Evolutionary conservation across 2,329 filamentous ascomycete genomes (phyloP).

Genomic region (Malbranchea zuffiana): DNA sequence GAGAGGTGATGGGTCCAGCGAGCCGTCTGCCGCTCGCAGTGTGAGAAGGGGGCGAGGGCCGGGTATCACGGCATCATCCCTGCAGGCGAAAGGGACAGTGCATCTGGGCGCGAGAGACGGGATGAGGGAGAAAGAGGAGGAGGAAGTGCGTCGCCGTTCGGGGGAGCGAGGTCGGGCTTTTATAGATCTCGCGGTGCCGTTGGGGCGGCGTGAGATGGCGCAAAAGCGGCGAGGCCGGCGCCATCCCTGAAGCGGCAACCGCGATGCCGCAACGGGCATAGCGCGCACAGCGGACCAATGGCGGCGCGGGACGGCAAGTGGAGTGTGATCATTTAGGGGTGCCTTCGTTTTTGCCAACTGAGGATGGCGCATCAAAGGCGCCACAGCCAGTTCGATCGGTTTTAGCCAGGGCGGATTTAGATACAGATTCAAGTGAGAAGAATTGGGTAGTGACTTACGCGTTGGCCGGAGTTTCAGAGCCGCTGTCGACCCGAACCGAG

Average conservation of each 20-base stretch:
- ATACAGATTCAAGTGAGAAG: no score
- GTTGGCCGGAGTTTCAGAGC: no score
- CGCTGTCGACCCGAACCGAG: no score
- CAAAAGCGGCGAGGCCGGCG: conserved; percentile 16
- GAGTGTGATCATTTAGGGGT: no score
- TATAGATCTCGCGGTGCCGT: conserved; percentile 18
- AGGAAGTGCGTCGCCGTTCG: conserved; percentile 19
- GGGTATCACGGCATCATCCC: conserved; percentile 6
- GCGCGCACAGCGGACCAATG: conserved; percentile 6
- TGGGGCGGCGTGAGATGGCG: conserved; percentile 12
- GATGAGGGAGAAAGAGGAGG: conserved; percentile 15
- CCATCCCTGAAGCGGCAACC: conserved; percentile 16
- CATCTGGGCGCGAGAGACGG: conserved; percentile 7
- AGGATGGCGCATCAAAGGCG: no score
- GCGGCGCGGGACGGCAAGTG: neutral
- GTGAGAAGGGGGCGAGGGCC: neutral
- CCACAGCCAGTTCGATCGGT: no score
- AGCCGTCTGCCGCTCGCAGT: neutral
- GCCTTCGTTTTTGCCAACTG: no score
- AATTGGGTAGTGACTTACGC: no score
- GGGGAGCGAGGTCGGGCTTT: conserved; percentile 18
- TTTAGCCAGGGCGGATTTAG: no score
- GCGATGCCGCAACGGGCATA: conserved; percentile 16
- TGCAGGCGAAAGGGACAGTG: conserved; percentile 2
- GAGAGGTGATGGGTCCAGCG: no score